phyloP scores from a whole-genome alignment of 345 rosid genomes.

The Corchorus olitorius region DNA sequence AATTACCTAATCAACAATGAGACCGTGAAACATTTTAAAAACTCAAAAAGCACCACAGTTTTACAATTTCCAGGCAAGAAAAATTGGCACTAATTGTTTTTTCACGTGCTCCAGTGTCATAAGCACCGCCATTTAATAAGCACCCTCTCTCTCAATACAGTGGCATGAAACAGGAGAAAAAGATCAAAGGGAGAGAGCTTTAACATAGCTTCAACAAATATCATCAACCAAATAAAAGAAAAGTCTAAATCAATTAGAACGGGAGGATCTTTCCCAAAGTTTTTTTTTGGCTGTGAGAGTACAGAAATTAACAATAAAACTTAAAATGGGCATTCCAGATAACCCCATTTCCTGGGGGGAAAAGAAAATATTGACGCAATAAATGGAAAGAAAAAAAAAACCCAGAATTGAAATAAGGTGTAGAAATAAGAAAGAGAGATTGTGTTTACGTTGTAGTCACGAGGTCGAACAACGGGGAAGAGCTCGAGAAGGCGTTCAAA shows the following conservation, averaged over 20 bases:
- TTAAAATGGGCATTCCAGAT: neutral
- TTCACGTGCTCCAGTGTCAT: neutral
- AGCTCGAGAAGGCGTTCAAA: slow-evolving; percentile 72
- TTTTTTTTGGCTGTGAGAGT: neutral
- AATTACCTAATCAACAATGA: neutral
- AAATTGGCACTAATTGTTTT: too few relatives aligned
- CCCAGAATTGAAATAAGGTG: neutral
- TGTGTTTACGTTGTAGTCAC: slow-evolving; percentile 54
- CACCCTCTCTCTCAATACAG: neutral
- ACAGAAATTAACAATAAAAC: neutral
- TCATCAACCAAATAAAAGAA: neutral
- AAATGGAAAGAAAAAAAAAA: neutral
- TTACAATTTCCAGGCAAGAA: neutral
- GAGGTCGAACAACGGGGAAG: slow-evolving; percentile 83
- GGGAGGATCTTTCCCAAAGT: neutral
- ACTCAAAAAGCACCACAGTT: neutral
- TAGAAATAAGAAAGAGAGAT: slow-evolving; percentile 8
- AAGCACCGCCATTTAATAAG: neutral
- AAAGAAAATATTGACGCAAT: neutral
- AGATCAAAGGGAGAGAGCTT: neutral
- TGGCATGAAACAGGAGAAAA: neutral
- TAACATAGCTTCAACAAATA: neutral
- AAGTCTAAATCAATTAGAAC: neutral
- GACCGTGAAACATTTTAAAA: neutral
- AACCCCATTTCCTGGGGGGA: neutral